These are phyloP conservation scores for Raphanus hybrid DNA, from an alignment of 441 rosid genomes.

Conservation along the genomic window DNA sequence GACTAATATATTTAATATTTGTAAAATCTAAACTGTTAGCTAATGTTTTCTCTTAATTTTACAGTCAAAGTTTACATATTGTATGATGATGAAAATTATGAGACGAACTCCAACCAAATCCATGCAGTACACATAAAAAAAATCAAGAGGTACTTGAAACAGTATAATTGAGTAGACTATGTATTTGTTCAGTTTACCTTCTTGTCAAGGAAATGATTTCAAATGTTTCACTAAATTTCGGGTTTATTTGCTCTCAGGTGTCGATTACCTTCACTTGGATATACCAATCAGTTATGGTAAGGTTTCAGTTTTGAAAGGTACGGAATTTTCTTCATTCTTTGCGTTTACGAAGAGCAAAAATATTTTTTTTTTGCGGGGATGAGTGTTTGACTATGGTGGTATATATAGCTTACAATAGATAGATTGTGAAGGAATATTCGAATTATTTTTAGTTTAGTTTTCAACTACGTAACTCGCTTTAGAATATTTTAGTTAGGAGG, in stretches of 20 bases:
- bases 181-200: neutral
- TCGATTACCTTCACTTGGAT: neutral
- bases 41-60: no score
- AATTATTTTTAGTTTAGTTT: no score
- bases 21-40: no score
- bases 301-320: neutral
- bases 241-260: neutral
- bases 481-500: neutral
- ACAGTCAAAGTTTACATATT: no score
- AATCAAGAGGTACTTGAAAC: neutral
- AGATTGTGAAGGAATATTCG: neutral
- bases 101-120: neutral
- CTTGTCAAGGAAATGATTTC: neutral
- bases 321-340: no score
- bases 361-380: neutral
- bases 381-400: neutral
- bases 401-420: no score
- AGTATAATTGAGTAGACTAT: no score
- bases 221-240: neutral
- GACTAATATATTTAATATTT: no score
- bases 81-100: no score
- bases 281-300: neutral
- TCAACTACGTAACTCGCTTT: no score
- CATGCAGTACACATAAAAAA: neutral
- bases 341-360: neutral